phyloP scores from a whole-genome alignment of 169 alveolate genomes.

The Plasmodium billcollinsi region DNA sequence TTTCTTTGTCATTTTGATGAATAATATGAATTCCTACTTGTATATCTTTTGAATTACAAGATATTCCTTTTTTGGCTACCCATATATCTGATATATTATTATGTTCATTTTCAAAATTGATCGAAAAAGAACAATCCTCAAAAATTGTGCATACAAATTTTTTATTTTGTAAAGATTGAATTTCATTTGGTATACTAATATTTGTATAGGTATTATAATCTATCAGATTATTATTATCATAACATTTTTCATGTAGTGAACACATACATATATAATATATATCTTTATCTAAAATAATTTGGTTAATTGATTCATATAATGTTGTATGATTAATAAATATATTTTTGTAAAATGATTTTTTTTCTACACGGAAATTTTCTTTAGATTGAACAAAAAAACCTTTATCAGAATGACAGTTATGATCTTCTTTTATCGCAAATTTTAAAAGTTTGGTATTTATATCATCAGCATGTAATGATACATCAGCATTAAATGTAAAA shows the following conservation, averaged over 20 bases:
- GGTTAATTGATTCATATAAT: constrained; percentile 10
- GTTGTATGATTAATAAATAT: constrained; percentile 10
- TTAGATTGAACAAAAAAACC: constrained; percentile 31
- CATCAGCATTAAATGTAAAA: constrained; percentile 13
- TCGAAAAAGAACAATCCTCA: constrained; percentile 34
- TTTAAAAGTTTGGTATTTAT: constrained; percentile 26
- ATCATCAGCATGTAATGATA: constrained; percentile 34
- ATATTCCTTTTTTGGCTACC: constrained; percentile 52
- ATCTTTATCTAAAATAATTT: constrained; percentile 30
- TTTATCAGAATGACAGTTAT: constrained; percentile 37
- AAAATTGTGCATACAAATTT: constrained; percentile 35
- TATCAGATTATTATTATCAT: background rate
- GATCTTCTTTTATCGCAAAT: constrained; percentile 70
- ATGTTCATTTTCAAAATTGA: constrained; percentile 11
- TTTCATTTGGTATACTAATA: constrained; percentile 27
- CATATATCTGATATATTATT: constrained; percentile 22
- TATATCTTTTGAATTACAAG: constrained; percentile 35
- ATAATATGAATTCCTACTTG: constrained; percentile 5
- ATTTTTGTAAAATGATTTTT: background rate
- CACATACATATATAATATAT: constrained; percentile 70
- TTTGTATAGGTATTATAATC: constrained; percentile 39
- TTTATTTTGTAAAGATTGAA: constrained; percentile 11
- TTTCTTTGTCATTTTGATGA: too few species aligned
- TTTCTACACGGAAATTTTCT: background rate
- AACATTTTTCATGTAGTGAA: constrained; percentile 37